Conservation (phyloP, 2,329 filamentous ascomycete genomes). For the Cladophialophora chaetospira region DNA sequence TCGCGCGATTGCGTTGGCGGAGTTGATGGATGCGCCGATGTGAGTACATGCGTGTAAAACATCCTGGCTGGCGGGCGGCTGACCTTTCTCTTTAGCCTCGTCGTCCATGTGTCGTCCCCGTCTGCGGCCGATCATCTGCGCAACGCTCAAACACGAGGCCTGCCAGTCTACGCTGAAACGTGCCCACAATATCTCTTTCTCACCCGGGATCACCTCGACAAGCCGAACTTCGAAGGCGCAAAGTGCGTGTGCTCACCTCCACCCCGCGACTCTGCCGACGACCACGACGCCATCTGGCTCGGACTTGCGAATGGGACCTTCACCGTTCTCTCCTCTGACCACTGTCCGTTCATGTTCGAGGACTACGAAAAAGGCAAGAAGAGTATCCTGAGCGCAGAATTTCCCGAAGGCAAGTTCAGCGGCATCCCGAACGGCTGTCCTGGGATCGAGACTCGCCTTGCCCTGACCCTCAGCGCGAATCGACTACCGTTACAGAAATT, state of each 20-base stretch:
- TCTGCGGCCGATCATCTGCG: slow-evolving; percentile 53
- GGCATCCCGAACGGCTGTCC: slow-evolving; percentile 62
- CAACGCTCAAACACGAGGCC: slow-evolving; percentile 51
- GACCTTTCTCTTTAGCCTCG: slow-evolving; percentile 35
- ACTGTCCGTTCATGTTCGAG: slow-evolving; percentile 55
- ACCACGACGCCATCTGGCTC: slow-evolving; percentile 56
- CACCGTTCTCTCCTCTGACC: slow-evolving; percentile 55
- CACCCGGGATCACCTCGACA: slow-evolving; percentile 50
- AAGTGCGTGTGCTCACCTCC: slow-evolving; percentile 59
- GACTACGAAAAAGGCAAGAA: slow-evolving; percentile 53
- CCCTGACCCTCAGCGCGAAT: slow-evolving; percentile 47
- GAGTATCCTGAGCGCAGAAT: slow-evolving; percentile 48
- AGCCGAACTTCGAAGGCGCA: slow-evolving; percentile 48
- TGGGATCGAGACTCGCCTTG: slow-evolving; percentile 59
- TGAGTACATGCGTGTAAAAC: no score
- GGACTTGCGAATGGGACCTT: slow-evolving; percentile 58
- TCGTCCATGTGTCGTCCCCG: slow-evolving; percentile 56
- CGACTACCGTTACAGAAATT: slow-evolving; percentile 53
- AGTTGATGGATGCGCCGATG: slow-evolving; percentile 55
- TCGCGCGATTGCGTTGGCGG: slow-evolving; percentile 51
- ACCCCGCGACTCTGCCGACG: slow-evolving; percentile 49
- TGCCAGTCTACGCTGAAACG: slow-evolving; percentile 60
- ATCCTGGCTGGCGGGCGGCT: no score
- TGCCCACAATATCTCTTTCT: slow-evolving; percentile 62
- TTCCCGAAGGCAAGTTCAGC: slow-evolving; percentile 52